A percentile compares a stretch with the other conserved stretches of the same genome.
These are phyloP conservation scores for Xylaria bambusicola DNA, from an alignment of 495 filamentous ascomycete species.

Conservation along the genomic window DNA sequence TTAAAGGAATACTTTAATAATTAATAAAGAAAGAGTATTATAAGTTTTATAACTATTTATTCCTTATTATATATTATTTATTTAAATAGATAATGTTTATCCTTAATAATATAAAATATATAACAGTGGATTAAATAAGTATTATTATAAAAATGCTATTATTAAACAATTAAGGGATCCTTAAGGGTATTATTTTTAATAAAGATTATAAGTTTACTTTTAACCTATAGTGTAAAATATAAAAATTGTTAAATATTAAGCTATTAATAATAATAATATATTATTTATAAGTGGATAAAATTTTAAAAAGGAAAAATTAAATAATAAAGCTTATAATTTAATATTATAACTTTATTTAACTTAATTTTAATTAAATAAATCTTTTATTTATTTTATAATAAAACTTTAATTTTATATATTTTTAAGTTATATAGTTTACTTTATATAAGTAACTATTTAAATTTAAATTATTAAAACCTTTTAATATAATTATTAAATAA, in stretches of 20 bases:
- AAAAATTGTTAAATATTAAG: background rate
- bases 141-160: background rate
- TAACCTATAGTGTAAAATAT: background rate
- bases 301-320: background rate
- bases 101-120: background rate
- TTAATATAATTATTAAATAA: background rate
- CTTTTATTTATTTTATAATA: background rate
- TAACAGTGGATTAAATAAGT: background rate
- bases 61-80: background rate
- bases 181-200: background rate
- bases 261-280: background rate
- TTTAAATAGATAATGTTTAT: background rate
- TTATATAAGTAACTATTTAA: background rate
- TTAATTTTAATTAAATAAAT: background rate
- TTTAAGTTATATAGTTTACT: background rate
- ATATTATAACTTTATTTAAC: background rate
- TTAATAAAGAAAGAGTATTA: background rate
- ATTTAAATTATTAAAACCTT: too few relatives aligned
- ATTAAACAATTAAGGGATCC: background rate
- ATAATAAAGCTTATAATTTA: background rate
- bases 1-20: background rate
- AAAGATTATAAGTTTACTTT: background rate
- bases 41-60: background rate
- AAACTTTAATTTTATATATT: background rate
- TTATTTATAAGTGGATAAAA: background rate